phyloP scores from a whole-genome alignment of 768 basidiomycete species.

The Mycena latifolia region DNA sequence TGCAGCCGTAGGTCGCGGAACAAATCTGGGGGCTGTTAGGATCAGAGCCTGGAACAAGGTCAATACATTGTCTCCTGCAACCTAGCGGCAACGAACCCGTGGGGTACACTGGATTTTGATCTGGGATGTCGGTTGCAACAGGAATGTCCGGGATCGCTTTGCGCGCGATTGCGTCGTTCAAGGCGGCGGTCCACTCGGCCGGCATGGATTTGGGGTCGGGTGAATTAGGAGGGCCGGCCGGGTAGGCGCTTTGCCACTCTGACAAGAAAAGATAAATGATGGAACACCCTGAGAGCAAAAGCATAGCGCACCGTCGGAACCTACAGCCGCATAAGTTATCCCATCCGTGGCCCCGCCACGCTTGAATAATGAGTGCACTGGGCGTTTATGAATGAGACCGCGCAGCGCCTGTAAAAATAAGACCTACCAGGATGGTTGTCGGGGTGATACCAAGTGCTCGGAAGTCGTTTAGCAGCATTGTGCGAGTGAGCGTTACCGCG shows the following conservation, averaged over 20 bases:
- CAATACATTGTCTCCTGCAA: not conserved
- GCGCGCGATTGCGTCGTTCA: slow-evolving; percentile 72
- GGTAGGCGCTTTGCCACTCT: slow-evolving; percentile 17
- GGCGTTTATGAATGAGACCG: not conserved
- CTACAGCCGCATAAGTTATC: slow-evolving; percentile 23
- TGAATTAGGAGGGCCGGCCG: not conserved
- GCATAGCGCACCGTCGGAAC: slow-evolving; percentile 15
- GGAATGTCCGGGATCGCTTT: slow-evolving; percentile 83
- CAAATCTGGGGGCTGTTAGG: slow-evolving; percentile 70
- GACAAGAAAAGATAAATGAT: not conserved
- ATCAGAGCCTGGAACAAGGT: slow-evolving; percentile 33
- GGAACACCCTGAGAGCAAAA: not conserved
- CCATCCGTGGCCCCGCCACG: slow-evolving; percentile 60
- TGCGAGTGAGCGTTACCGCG: slow-evolving; percentile 5
- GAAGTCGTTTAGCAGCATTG: slow-evolving; percentile 42
- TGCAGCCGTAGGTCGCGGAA: slow-evolving; percentile 82
- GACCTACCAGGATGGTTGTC: slow-evolving; percentile 55
- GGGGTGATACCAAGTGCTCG: slow-evolving; percentile 71
- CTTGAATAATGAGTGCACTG: slow-evolving; percentile 67
- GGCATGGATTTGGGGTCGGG: slow-evolving; percentile 19
- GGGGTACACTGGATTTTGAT: slow-evolving; percentile 24
- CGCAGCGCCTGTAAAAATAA: not conserved
- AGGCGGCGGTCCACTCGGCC: slow-evolving; percentile 44
- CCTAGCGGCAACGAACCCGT: not conserved
- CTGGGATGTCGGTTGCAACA: slow-evolving; percentile 51